Evolutionary conservation across 192 early-diverging fungal genomes (phyloP), one percentile per base, ranked within the genome.

Genomic region (Phlyctochytrium arcticum): DNA sequence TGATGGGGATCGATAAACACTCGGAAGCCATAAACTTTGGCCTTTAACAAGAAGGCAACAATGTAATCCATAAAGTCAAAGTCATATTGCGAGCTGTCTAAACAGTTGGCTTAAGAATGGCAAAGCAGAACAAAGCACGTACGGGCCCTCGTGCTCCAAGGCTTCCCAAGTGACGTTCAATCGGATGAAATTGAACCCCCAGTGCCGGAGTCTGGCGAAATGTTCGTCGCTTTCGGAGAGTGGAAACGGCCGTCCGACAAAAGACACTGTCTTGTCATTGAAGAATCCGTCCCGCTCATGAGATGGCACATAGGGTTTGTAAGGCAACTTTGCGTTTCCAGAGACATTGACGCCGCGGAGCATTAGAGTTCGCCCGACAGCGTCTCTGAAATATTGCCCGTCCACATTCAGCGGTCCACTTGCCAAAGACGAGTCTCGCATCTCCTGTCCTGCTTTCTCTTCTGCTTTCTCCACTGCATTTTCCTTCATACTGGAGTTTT

Each of bases 1-100:
- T 92, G 90, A 69, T 92, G 90, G 4, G 90, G 90, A 70, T 92
- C 77, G 53, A 92, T 88, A 36, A 92, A 87, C 57, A 85, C 88
- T 36, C 81, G 76, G 58, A 92, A 79, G 12, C 87, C 89, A 72
- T 90, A 85, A 24, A 81, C 67, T 57, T 87, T 86, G 73, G 89
- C 87, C 29, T 88, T 76, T 23, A 70, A 72, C 21, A 92, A 80
- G 4, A 92, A 53, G 49, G 77, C 75, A 3, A 85, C 65, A 29
- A 92, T 54, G 50, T 89, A 92, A 33, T 83, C 81, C 46, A 91
- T 89, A 57, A 80, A 92, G 36, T 85, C 83, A 36, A 87, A 80
- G 65, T 90, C 89, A 65, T 90, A 92, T 4, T 73, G 69, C 2
- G 89, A 87, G 6, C 72, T 74, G 35, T 17, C 17, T 15, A 39